Conservation (phyloP, 169 alveolate species). For the Cyclospora cayetanensis region DNA sequence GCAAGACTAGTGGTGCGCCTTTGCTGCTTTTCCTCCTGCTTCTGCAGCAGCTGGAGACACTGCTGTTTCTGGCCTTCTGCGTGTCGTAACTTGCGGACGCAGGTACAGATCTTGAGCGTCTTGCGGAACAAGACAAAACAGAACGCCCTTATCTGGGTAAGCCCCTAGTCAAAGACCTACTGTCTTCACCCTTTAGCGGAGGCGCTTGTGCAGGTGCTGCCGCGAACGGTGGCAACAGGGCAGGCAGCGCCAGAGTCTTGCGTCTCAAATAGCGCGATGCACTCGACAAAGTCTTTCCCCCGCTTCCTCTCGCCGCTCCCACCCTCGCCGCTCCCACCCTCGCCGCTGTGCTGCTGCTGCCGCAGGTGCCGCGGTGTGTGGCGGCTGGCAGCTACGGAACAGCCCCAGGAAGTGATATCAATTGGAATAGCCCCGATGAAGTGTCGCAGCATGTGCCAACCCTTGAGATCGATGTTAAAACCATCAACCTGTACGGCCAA, state of each 20-base stretch:
- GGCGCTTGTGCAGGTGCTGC: neutral
- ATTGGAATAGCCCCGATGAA: slow-evolving; percentile 49
- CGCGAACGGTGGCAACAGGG: too few relatives aligned
- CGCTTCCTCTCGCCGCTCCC: too few relatives aligned
- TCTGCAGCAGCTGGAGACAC: neutral
- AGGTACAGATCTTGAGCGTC: slow-evolving; percentile 58
- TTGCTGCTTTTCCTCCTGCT: neutral
- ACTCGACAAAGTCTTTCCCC: too few relatives aligned
- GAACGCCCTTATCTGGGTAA: slow-evolving; percentile 63
- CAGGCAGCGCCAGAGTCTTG: too few relatives aligned
- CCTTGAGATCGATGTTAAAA: neutral
- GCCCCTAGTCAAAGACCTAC: too few relatives aligned
- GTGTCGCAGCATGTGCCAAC: slow-evolving; percentile 6
- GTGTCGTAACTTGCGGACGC: neutral
- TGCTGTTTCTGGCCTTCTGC: neutral
- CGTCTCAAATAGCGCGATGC: too few relatives aligned
- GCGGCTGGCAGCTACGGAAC: slow-evolving; percentile 62
- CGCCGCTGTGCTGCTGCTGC: slow-evolving; percentile 33
- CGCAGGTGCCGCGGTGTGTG: slow-evolving; percentile 64
- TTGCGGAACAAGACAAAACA: slow-evolving; percentile 57
- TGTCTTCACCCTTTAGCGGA: neutral
- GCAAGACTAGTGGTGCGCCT: neutral
- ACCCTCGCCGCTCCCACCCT: too few relatives aligned
- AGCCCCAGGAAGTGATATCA: neutral
- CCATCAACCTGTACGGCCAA: slow-evolving; percentile 34